Evolutionary conservation across 805 yeast species (phyloP), one percentile per base, ranked within the genome.

Genomic region (Kurtzmaniella cleridarum): DNA sequence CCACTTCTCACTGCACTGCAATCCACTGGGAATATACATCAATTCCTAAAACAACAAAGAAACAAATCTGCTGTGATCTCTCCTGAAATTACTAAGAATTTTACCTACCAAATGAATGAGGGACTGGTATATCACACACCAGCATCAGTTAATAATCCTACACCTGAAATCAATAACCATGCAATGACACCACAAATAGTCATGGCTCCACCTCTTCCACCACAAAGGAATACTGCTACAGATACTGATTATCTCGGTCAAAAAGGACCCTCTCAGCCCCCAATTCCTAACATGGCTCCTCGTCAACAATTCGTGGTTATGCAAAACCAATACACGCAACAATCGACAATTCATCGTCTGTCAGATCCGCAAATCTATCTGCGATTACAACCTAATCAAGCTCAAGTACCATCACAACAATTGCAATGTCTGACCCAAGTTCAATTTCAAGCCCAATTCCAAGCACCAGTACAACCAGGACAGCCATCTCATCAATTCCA

Each of bases 351-450:
- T 5, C 24, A 20, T 20, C 24, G 24, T 20, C 24, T 20, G 24
- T 20, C 24, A 5, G 24, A 20, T 8, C 46, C 39, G 14, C 47
- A 51, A 9, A 29, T 48, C n/a, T 45, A 41, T 16, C 35, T 27
- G 12, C 38, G 34, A 12, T 20, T 14, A 2, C 35, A 34, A 13
- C 37, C 27, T 12, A 34, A 27, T 15, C 36, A 32, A 6, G 14
- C 42, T 14, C 30, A 30, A 15, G 32, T 31, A 20, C 41, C 36
- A 7, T 11, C 32, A 14, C 32, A 11, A 5, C 12, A 17, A n/a
- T 28, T 28, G 6, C 31, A 28, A 28, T 13, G 15, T 8, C 15
- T 26, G 28, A 26, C 8, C 14, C 32, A 30, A 14, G 17, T 13
- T 9, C 32, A 30, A 30, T 15, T 14, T 5, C 32, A 30, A 14